Evolutionary conservation across 1,284 basidiomycete genomes (phyloP).

Genomic region (Apiotrichum laibachii): DNA sequence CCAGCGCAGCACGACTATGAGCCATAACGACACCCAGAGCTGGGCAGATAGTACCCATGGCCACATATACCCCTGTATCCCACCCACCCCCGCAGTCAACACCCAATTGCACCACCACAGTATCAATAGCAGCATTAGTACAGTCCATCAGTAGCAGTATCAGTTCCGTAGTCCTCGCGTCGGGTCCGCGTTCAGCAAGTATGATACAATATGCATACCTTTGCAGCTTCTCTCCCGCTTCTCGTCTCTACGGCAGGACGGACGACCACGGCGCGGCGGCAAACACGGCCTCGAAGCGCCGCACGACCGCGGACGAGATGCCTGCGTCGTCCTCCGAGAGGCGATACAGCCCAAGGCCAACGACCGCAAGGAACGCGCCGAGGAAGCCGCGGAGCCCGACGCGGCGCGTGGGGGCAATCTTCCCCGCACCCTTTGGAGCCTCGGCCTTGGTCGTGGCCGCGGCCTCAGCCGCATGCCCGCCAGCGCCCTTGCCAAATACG

Average conservation of each 20-base stretch:
- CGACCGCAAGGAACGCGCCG: slow-evolving; percentile 26
- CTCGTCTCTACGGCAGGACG: slow-evolving; percentile 3
- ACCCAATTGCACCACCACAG: too few relatives aligned
- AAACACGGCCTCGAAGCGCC: slow-evolving; percentile 38
- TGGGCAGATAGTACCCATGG: too few relatives aligned
- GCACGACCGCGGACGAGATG: slow-evolving; percentile 24
- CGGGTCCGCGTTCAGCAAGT: not conserved
- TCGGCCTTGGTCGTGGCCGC: not conserved
- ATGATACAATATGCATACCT: too few relatives aligned
- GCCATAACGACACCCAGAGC: too few relatives aligned
- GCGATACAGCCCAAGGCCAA: slow-evolving; percentile 33
- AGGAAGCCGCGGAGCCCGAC: slow-evolving; percentile 30
- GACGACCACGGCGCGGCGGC: slow-evolving; percentile 24
- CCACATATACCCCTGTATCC: too few relatives aligned
- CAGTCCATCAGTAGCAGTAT: too few relatives aligned
- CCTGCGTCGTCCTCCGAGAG: slow-evolving; percentile 26
- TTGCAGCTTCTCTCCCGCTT: not conserved
- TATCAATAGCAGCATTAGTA: too few relatives aligned
- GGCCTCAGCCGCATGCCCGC: slow-evolving; percentile 1
- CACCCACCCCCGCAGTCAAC: too few relatives aligned
- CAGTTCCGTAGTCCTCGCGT: not conserved
- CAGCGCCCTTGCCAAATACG: not conserved
- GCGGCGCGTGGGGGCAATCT: slow-evolving; percentile 16
- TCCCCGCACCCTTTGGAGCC: not conserved
- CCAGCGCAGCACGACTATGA: too few relatives aligned